Conservation (phyloP, 495 filamentous ascomycete species). For the Aspergillus cavernicola region DNA sequence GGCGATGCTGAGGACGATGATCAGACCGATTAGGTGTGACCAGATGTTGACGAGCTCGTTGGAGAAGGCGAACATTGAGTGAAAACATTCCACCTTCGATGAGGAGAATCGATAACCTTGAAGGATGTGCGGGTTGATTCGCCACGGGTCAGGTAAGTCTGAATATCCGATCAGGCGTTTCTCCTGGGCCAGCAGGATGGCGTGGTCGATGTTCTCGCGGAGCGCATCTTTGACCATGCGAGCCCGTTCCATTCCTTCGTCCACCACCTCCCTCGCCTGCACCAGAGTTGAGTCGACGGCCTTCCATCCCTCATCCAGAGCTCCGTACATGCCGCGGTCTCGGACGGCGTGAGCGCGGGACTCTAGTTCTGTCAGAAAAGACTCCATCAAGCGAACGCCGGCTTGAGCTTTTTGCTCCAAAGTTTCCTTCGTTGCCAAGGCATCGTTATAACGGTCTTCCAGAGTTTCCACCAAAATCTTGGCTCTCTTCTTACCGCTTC, state of each 20-base stretch:
- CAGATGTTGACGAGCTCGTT: conserved; percentile 99
- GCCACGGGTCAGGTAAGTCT: conserved; percentile 88
- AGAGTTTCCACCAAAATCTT: conserved; percentile 89
- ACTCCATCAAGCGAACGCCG: conserved; percentile 81
- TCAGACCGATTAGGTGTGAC: conserved; percentile 84
- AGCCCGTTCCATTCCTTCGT: conserved; percentile 79
- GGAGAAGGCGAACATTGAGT: conserved; percentile 74
- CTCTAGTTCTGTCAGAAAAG: conserved; percentile 79
- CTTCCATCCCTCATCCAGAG: conserved; percentile 65
- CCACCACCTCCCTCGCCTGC: conserved; percentile 72
- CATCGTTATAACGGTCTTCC: conserved; percentile 86
- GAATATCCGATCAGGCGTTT: conserved; percentile 82
- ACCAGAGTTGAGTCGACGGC: conserved; percentile 72
- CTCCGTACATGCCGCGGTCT: conserved; percentile 53
- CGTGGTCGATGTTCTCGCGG: conserved; percentile 74
- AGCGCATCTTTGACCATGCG: conserved; percentile 71
- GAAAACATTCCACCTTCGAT: conserved; percentile 79
- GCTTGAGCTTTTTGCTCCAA: conserved; percentile 87
- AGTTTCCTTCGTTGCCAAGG: conserved; percentile 78
- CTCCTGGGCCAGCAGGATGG: conserved; percentile 74
- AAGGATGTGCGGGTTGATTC: conserved; percentile 89
- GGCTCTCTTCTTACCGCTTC: conserved; percentile 76
- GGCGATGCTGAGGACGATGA: conserved; percentile 83
- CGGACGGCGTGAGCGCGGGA: conserved; percentile 70
- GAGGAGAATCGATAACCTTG: conserved; percentile 90